Evolutionary conservation across 1,139 yeast species (phyloP).

Genomic region (Candida sojae): DNA sequence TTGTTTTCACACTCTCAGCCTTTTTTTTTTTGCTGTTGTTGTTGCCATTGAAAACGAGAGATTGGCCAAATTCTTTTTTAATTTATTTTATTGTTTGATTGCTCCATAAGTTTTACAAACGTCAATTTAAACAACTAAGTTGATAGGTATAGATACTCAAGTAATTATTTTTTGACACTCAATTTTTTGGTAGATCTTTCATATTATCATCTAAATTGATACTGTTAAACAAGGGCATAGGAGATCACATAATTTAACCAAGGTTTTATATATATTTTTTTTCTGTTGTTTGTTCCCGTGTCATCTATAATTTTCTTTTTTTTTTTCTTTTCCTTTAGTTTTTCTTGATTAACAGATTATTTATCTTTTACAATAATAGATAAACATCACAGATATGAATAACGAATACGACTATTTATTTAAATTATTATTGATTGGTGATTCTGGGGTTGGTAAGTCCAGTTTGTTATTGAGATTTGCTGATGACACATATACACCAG

Average conservation of each 20-base stretch:
- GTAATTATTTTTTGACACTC: neutral
- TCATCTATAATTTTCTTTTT: conserved; percentile 3
- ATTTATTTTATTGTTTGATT: neutral
- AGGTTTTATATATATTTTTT: neutral
- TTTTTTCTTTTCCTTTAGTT: neutral
- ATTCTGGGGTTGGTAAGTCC: conserved; percentile 98
- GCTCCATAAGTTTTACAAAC: neutral
- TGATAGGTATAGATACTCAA: neutral
- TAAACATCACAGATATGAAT: conserved; percentile 46
- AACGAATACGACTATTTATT: conserved; percentile 96
- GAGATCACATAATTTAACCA: neutral
- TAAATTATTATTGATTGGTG: conserved; percentile 91
- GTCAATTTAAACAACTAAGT: neutral
- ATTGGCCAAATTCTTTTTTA: neutral
- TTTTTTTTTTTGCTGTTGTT: conserved; percentile 1
- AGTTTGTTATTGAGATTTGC: conserved; percentile 94
- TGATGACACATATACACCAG: conserved; percentile 96
- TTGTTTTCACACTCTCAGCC: neutral
- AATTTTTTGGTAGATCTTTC: neutral
- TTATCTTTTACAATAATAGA: neutral
- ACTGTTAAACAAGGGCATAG: neutral
- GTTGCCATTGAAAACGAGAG: conserved; percentile 2
- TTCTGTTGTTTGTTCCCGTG: conserved; percentile 6
- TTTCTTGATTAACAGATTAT: neutral
- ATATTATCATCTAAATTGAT: neutral